phyloP scores from a whole-genome alignment of 2,329 filamentous ascomycete genomes.

The Leptographium galeiforme region DNA sequence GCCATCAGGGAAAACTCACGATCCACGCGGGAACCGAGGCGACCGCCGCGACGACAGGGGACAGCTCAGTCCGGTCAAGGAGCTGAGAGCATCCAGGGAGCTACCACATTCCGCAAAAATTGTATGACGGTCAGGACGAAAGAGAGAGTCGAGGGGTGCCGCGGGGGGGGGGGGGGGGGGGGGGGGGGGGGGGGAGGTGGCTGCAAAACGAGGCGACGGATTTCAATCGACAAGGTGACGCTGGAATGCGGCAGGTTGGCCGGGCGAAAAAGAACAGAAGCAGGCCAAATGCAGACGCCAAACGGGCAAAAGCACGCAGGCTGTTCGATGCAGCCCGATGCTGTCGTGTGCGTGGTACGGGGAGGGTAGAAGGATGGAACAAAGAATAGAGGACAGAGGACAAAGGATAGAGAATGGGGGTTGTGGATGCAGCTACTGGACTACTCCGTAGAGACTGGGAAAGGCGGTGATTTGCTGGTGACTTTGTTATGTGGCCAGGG shows the following conservation, averaged over 20 bases:
- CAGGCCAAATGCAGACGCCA: neutral
- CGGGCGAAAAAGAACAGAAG: neutral
- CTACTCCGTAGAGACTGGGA: no score
- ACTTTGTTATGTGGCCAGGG: no score
- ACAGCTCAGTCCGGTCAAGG: constrained; percentile 40
- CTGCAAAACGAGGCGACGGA: no score
- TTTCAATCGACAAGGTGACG: neutral
- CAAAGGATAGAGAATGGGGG: neutral
- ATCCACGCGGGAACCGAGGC: neutral
- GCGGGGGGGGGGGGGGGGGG: neutral
- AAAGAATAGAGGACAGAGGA: neutral
- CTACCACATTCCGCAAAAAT: constrained; percentile 42
- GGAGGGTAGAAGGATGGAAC: neutral
- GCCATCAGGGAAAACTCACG: neutral
- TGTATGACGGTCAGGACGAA: neutral
- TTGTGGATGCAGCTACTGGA: no score
- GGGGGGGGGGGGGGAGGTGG: neutral
- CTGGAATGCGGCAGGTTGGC: neutral
- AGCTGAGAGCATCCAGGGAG: constrained; percentile 41
- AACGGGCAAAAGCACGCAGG: neutral
- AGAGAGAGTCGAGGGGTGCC: neutral
- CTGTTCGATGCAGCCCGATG: neutral
- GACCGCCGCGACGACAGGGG: neutral
- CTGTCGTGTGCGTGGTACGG: neutral
- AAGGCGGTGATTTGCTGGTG: no score